These are phyloP conservation scores for Pleomassaria siparia DNA, from an alignment of 2,329 filamentous ascomycete genomes.

Conservation along the genomic window DNA sequence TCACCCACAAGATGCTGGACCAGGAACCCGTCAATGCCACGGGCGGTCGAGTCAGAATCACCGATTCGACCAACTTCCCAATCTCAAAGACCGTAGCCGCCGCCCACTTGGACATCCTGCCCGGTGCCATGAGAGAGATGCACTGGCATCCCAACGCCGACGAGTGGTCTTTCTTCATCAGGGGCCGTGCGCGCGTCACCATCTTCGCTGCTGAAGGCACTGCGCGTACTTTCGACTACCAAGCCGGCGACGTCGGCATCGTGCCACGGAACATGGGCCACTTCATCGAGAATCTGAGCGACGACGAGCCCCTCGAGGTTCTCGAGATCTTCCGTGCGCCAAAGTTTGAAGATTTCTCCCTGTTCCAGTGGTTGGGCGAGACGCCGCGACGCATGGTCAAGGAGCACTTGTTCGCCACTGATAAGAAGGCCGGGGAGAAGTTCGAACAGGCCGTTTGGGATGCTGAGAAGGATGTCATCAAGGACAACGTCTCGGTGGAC, in stretches of 20 bases:
- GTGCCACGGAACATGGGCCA: conserved; percentile 77
- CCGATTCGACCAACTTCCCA: conserved; percentile 75
- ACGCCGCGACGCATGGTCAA: conserved; percentile 66
- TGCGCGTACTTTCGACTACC: conserved; percentile 75
- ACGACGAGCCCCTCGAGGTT: conserved; percentile 74
- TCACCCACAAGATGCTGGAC: conserved; percentile 71
- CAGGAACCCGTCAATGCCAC: conserved; percentile 67
- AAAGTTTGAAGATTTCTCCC: conserved; percentile 70
- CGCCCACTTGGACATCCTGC: conserved; percentile 70
- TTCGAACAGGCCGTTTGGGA: conserved; percentile 65
- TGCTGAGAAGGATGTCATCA: conserved; percentile 57
- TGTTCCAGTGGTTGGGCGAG: conserved; percentile 76
- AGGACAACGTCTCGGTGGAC: conserved; percentile 22
- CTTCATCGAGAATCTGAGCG: conserved; percentile 76
- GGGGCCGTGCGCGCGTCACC: conserved; percentile 70
- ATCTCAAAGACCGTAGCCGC: conserved; percentile 73
- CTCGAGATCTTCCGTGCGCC: conserved; percentile 74
- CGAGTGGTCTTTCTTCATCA: conserved; percentile 80
- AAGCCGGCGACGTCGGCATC: conserved; percentile 73
- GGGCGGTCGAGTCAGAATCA: conserved; percentile 72
- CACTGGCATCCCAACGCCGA: conserved; percentile 82
- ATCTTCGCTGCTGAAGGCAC: conserved; percentile 70
- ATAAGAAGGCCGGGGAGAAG: conserved; percentile 61
- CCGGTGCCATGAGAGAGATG: conserved; percentile 74
- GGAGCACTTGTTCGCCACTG: conserved; percentile 66